Evolutionary conservation across 2,329 filamentous ascomycete species (phyloP).

Genomic region (Lachnellula hyalina): DNA sequence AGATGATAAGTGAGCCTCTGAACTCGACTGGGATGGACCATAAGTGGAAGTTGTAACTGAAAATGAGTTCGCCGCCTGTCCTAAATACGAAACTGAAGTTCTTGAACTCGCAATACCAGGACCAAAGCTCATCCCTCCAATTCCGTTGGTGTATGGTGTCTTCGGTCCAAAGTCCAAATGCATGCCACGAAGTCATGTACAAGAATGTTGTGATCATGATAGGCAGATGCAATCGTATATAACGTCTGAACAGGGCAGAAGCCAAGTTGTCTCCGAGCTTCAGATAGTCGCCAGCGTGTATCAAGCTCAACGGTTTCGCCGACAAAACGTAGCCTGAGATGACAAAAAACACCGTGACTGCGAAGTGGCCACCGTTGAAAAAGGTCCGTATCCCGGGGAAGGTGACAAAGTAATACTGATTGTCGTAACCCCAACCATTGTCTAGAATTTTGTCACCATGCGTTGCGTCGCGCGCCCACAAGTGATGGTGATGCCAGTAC

Average conservation of each 20-base stretch:
- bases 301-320: slow-evolving; percentile 37
- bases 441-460: slow-evolving; percentile 4
- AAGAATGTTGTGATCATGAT: slow-evolving; percentile 39
- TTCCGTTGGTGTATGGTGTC: slow-evolving; percentile 15
- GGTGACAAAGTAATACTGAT: slow-evolving; percentile 32
- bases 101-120: slow-evolving; percentile 47
- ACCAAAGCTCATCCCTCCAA: slow-evolving; percentile 23
- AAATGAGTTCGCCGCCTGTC: slow-evolving; percentile 49
- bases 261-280: slow-evolving; percentile 35
- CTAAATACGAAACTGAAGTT: slow-evolving; percentile 64
- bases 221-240: slow-evolving; percentile 42
- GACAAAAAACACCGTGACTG: slow-evolving; percentile 48
- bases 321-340: slow-evolving; percentile 45
- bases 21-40: slow-evolving; percentile 52
- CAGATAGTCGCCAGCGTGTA: slow-evolving; percentile 30
- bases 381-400: slow-evolving; percentile 54
- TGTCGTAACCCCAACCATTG: slow-evolving; percentile 10
- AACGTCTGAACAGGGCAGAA: slow-evolving; percentile 43
- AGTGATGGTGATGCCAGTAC: slow-evolving; percentile 33
- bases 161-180: slow-evolving; percentile 25
- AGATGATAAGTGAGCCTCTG: slow-evolving; percentile 57
- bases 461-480: slow-evolving; percentile 6
- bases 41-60: slow-evolving; percentile 55
- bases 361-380: slow-evolving; percentile 55
- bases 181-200: slow-evolving; percentile 26